phyloP scores from a whole-genome alignment of 2,329 filamentous ascomycete genomes.

The Fusarium hainanense region DNA sequence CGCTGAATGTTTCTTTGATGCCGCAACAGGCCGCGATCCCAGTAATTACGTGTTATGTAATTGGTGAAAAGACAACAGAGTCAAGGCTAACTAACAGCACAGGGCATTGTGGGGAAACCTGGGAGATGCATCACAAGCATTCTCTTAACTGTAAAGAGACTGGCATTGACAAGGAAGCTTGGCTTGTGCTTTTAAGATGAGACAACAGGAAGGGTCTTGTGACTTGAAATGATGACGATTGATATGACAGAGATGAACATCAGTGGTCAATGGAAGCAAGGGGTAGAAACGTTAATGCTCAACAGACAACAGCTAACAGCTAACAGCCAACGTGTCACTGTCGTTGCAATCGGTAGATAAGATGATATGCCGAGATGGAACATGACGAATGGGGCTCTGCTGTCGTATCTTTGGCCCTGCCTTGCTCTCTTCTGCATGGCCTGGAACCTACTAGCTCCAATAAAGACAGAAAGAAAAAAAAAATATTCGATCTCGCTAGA shows the following conservation, averaged over 20 bases:
- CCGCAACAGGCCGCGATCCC: constrained; percentile 40
- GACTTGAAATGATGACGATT: constrained; percentile 22
- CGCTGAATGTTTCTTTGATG: constrained; percentile 17
- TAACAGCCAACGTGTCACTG: background rate
- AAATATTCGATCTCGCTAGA: constrained; percentile 31
- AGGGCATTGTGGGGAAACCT: constrained; percentile 36
- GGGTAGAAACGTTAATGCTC: background rate
- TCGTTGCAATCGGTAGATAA: constrained; percentile 26
- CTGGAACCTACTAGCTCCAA: constrained; percentile 5
- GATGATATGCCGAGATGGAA: constrained; percentile 37
- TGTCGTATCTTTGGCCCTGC: constrained; percentile 14
- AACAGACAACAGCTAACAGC: background rate
- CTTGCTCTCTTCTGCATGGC: constrained; percentile 9
- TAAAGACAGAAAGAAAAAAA: background rate
- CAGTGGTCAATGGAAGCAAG: background rate
- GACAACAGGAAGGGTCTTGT: constrained; percentile 15
- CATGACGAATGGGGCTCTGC: constrained; percentile 34
- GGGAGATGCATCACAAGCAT: constrained; percentile 29
- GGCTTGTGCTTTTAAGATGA: constrained; percentile 18
- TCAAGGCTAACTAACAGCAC: constrained; percentile 13
- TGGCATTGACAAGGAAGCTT: constrained; percentile 2
- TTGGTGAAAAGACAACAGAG: constrained; percentile 13
- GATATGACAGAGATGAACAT: too few relatives aligned
- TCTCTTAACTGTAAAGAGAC: constrained; percentile 23
- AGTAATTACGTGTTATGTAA: constrained; percentile 37